Conservation (phyloP, 2,329 filamentous ascomycete species). For the Bimuria novae-zelandiae region DNA sequence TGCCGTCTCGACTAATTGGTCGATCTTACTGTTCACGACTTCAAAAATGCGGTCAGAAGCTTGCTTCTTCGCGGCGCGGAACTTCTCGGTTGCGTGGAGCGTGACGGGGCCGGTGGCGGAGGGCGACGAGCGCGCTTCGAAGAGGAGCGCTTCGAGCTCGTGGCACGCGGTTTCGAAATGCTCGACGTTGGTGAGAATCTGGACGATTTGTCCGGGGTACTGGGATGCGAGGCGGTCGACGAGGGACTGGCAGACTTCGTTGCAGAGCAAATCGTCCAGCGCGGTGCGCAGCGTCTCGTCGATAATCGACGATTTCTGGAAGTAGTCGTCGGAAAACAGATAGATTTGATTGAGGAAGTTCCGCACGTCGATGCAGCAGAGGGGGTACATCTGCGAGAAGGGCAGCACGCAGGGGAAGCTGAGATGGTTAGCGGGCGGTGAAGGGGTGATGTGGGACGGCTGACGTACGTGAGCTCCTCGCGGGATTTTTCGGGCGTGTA, state of each 20-base stretch:
- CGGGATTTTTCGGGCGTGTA: conserved; percentile 81
- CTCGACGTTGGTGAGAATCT: conserved; percentile 96
- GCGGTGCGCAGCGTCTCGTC: conserved; percentile 87
- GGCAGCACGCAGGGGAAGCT: conserved; percentile 95
- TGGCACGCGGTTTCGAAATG: conserved; percentile 94
- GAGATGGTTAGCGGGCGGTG: conserved; percentile 24
- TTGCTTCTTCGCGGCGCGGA: conserved; percentile 88
- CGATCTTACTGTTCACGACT: conserved; percentile 97
- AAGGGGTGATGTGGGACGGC: conserved; percentile 2
- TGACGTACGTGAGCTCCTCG: conserved; percentile 72
- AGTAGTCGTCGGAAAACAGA: conserved; percentile 95
- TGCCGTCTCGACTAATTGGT: conserved; percentile 93
- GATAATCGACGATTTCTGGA: conserved; percentile 85
- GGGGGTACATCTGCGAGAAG: conserved; percentile 98
- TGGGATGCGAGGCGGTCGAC: conserved; percentile 88
- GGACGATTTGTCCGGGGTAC: conserved; percentile 96
- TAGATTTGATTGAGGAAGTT: conserved; percentile 99
- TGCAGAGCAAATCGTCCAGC: conserved; percentile 90
- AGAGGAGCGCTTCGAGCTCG: conserved; percentile 84
- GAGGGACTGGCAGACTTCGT: conserved; percentile 88
- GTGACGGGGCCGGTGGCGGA: conserved; percentile 80
- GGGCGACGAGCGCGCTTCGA: conserved; percentile 79
- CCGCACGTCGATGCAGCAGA: conserved; percentile 96
- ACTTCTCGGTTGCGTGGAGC: conserved; percentile 82
- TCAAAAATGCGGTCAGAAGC: conserved; percentile 98